Evolutionary conservation across 2,329 filamentous ascomycete species (phyloP).

Genomic region (Thermothelomyces thermophilus): DNA sequence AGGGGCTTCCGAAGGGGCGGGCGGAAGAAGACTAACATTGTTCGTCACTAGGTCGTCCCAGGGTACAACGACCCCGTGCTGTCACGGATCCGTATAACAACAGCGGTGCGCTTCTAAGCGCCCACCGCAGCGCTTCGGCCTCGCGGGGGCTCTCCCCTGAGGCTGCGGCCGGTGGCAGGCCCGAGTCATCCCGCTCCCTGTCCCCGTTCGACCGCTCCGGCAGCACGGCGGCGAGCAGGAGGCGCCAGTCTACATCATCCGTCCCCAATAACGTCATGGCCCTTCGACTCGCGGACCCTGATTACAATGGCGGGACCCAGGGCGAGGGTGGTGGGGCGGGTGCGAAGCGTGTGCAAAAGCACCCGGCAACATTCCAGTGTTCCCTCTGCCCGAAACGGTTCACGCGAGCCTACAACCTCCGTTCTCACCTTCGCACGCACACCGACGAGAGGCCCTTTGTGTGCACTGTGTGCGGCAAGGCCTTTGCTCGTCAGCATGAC

Average conservation of each 20-base stretch:
- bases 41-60: constrained; percentile 16
- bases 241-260: constrained; percentile 58
- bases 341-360: constrained; percentile 85
- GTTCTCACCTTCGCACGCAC: constrained; percentile 90
- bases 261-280: constrained; percentile 65
- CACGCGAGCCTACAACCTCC: constrained; percentile 91
- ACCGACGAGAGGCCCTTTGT: constrained; percentile 97
- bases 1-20: too few species aligned
- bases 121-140: constrained; percentile 32
- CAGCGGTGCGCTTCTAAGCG: constrained; percentile 34
- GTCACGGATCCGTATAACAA: constrained; percentile 56
- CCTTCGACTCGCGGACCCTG: constrained; percentile 83
- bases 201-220: constrained; percentile 51
- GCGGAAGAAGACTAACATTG: constrained; percentile 1
- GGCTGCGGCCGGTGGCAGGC: constrained; percentile 39
- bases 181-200: constrained; percentile 48
- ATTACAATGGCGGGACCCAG: constrained; percentile 61
- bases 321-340: constrained; percentile 48
- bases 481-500: constrained; percentile 94
- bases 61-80: constrained; percentile 41
- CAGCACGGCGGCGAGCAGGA: constrained; percentile 36
- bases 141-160: constrained; percentile 45
- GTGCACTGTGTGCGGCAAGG: constrained; percentile 93
- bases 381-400: constrained; percentile 90
- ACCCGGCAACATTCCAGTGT: constrained; percentile 96